Conservation (phyloP, 176 grass and related monocot genomes). For the Olyra latifolia region DNA sequence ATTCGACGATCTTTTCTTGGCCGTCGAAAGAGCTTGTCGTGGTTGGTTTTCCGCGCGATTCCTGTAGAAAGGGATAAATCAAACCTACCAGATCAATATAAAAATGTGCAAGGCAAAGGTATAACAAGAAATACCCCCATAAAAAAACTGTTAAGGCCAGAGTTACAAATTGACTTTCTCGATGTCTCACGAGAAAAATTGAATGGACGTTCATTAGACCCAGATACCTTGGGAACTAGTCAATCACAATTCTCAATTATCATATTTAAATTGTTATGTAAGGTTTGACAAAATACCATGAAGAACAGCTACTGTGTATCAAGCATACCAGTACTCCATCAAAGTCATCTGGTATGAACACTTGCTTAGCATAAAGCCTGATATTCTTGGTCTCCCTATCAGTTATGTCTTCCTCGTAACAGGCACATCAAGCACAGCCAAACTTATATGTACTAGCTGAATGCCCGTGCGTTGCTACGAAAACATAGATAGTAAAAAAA, state of each 20-base stretch:
- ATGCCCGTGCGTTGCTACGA: no score
- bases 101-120: background rate
- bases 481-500: no score
- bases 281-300: background rate
- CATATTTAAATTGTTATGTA: background rate
- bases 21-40: no score
- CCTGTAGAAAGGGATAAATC: background rate
- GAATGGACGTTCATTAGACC: conserved; percentile 96
- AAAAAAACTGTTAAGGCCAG: no score
- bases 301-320: conserved; percentile 8
- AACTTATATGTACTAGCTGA: no score
- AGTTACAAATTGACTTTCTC: conserved; percentile 99
- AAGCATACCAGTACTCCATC: conserved; percentile 81
- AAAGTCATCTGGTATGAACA: conserved; percentile 98
- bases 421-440: conserved; percentile 53
- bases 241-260: conserved; percentile 19
- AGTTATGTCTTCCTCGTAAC: conserved; percentile 72
- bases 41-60: no score
- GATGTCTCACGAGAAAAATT: conserved; percentile 97
- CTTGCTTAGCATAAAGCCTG: conserved; percentile 88
- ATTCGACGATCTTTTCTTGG: no score
- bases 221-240: conserved; percentile 93
- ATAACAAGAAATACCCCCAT: background rate
- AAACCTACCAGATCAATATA: background rate
- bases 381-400: conserved; percentile 94